Evolutionary conservation across 768 basidiomycete species (phyloP).

Genomic region (Pleurotus citrinopileatus): DNA sequence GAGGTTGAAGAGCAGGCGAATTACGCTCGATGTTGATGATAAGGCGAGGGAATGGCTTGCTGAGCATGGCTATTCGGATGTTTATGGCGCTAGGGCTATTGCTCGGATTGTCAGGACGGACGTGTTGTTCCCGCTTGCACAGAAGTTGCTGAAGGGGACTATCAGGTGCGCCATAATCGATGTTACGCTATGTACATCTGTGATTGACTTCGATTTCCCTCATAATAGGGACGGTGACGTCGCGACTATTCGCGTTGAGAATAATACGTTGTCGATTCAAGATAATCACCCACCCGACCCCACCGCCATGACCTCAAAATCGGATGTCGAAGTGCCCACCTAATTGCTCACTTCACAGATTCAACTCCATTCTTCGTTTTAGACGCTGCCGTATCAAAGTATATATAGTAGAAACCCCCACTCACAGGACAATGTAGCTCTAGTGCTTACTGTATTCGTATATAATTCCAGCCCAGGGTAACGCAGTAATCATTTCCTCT

Average conservation of each 20-base stretch:
- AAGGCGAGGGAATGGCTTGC: conserved; percentile 68
- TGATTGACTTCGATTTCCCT: neutral
- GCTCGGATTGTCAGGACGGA: conserved; percentile 82
- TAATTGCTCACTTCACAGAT: neutral
- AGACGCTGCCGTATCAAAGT: neutral
- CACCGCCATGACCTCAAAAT: conserved; percentile 14
- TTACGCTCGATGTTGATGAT: conserved; percentile 67
- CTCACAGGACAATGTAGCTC: too few species aligned
- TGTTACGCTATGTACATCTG: neutral
- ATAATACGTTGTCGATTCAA: conserved; percentile 47
- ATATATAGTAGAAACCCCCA: neutral
- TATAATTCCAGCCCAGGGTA: too few species aligned
- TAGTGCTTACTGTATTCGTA: too few species aligned
- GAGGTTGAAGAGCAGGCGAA: conserved; percentile 61
- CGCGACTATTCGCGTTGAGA: conserved; percentile 50
- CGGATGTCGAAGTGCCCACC: neutral
- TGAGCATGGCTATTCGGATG: conserved; percentile 73
- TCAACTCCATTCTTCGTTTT: neutral
- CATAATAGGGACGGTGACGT: conserved; percentile 60
- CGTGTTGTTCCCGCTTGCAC: conserved; percentile 80
- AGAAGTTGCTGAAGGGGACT: conserved; percentile 74
- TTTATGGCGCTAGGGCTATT: conserved; percentile 87
- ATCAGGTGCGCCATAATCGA: conserved; percentile 49
- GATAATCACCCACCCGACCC: conserved; percentile 63
- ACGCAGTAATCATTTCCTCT: too few species aligned